phyloP scores from a whole-genome alignment of 2,329 filamentous ascomycete species.

The Sporothrix luriei region DNA sequence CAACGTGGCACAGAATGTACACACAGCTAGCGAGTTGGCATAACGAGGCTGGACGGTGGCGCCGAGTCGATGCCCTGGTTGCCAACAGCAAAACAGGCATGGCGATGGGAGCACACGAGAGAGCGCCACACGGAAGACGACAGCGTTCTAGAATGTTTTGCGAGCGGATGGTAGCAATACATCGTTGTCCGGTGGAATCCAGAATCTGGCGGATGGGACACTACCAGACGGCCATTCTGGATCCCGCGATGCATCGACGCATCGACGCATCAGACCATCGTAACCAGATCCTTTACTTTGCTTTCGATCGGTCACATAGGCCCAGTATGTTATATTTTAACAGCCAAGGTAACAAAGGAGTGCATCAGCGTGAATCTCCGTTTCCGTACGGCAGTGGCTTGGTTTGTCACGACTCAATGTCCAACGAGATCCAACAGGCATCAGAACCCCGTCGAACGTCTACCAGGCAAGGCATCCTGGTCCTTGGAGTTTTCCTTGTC shows the following conservation, averaged over 20 bases:
- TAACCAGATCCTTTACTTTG: background rate
- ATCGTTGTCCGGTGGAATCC: background rate
- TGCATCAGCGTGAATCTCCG: background rate
- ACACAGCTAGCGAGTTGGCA: constrained; percentile 57
- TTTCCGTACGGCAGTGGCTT: background rate
- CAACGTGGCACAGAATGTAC: constrained; percentile 2
- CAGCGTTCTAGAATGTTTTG: constrained; percentile 12
- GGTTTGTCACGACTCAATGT: background rate
- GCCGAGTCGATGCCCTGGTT: background rate
- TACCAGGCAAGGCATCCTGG: background rate
- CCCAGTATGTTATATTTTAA: background rate
- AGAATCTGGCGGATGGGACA: background rate
- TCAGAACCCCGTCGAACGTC: background rate
- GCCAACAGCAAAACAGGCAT: background rate
- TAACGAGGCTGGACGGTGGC: constrained; percentile 14
- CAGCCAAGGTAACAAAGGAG: background rate
- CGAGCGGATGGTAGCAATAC: background rate
- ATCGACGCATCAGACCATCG: no score
- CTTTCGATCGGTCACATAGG: background rate
- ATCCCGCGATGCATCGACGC: background rate
- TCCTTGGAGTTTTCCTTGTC: background rate
- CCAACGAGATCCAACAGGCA: background rate
- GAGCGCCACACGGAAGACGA: constrained; percentile 5
- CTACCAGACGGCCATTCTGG: background rate
- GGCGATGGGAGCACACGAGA: background rate